Evolutionary conservation across 2,329 filamentous ascomycete species (phyloP).

Genomic region (Scytalidium sp.): DNA sequence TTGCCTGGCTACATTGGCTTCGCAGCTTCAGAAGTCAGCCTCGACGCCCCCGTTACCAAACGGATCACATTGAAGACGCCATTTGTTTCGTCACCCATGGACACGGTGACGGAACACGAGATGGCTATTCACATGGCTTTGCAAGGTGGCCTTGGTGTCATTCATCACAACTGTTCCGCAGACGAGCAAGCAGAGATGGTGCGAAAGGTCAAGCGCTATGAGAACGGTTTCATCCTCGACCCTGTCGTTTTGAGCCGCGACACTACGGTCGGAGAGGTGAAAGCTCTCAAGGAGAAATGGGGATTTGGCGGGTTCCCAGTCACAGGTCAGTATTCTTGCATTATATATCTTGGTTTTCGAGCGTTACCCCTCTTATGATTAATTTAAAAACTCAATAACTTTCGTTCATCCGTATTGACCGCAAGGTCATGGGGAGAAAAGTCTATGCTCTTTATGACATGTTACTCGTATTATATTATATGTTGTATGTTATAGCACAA

Average conservation of each 20-base stretch:
- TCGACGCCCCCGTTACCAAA: constrained; percentile 93
- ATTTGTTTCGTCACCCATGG: constrained; percentile 97
- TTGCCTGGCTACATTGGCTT: constrained; percentile 98
- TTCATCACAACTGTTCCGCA: constrained; percentile 99
- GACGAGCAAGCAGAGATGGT: constrained; percentile 99
- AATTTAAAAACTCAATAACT: constrained; percentile 85
- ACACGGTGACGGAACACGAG: constrained; percentile 98
- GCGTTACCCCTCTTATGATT: constrained; percentile 63
- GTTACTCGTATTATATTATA: constrained; percentile 19
- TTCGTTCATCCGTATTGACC: constrained; percentile 99
- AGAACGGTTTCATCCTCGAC: constrained; percentile 98
- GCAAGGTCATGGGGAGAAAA: constrained; percentile 80
- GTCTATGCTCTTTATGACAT: constrained; percentile 45
- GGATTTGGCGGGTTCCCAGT: constrained; percentile 98
- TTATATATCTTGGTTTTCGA: constrained; percentile 18
- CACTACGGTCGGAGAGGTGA: constrained; percentile 88
- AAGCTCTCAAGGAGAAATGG: constrained; percentile 94
- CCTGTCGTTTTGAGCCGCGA: constrained; percentile 85
- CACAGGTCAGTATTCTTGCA: constrained; percentile 73
- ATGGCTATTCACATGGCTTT: constrained; percentile 98
- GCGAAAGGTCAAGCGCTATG: constrained; percentile 96
- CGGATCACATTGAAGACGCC: constrained; percentile 94
- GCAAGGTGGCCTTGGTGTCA: constrained; percentile 85
- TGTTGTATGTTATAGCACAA: constrained; percentile 4
- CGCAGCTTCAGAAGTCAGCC: constrained; percentile 79